Conservation (phyloP, 2,329 filamentous ascomycete species). For the Aspergillus jensenii region DNA sequence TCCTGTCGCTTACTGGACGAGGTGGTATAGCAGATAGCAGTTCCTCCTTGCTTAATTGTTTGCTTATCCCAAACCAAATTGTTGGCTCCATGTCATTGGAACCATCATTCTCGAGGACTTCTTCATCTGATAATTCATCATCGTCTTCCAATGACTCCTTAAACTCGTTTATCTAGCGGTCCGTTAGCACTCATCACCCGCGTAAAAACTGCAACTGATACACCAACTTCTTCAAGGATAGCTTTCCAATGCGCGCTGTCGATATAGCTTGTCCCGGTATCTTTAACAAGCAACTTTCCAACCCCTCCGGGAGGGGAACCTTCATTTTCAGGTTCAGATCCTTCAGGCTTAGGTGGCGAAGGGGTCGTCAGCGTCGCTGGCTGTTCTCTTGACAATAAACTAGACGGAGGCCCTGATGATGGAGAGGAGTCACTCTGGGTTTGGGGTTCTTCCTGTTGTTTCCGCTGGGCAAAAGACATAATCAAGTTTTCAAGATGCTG, state of each 20-base stretch:
- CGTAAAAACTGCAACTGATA: background rate
- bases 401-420: background rate
- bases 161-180: conserved; percentile 32
- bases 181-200: background rate
- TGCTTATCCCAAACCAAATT: conserved; percentile 29
- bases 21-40: conserved; percentile 32
- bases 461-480: conserved; percentile 34
- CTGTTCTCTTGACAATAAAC: background rate
- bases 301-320: conserved; percentile 20
- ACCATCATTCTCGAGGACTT: conserved; percentile 20
- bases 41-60: conserved; percentile 30
- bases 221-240: conserved; percentile 36
- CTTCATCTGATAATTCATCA: conserved; percentile 25
- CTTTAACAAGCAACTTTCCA: conserved; percentile 32
- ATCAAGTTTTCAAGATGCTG: conserved; percentile 40
- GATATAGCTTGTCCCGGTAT: conserved; percentile 35
- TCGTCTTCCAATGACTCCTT: conserved; percentile 30
- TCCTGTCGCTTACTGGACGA: conserved; percentile 30
- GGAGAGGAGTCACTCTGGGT: background rate
- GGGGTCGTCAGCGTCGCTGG: conserved; percentile 8
- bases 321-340: conserved; percentile 12
- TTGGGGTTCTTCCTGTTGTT: conserved; percentile 15
- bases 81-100: conserved; percentile 24
- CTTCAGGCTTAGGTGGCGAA: conserved; percentile 4
- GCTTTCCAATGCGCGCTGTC: conserved; percentile 38